Evolutionary conservation across 2,329 filamentous ascomycete species (phyloP).

Genomic region (Aspergillus hortae): DNA sequence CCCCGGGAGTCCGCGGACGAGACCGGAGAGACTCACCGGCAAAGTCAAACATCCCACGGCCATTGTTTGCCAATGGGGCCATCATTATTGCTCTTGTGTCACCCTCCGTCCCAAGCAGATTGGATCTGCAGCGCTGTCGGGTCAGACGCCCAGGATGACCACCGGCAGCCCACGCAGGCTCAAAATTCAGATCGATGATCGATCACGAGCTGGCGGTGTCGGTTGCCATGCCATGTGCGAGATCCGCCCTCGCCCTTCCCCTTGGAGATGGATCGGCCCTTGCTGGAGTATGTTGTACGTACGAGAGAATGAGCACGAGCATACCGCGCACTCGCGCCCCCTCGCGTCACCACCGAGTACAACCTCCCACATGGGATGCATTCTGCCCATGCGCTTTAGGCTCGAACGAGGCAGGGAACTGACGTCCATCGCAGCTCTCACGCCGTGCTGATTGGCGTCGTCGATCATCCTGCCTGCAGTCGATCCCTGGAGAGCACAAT

Average conservation of each 20-base stretch:
- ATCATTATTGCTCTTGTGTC: background rate
- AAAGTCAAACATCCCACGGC: background rate
- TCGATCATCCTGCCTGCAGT: background rate
- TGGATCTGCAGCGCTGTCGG: background rate
- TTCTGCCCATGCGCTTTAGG: background rate
- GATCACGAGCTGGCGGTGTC: background rate
- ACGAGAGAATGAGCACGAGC: background rate
- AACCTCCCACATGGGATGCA: background rate
- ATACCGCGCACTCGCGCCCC: background rate
- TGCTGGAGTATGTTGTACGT: too few species aligned
- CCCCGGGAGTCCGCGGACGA: background rate
- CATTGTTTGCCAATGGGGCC: background rate
- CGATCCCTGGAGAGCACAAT: constrained; percentile 1
- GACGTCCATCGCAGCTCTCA: background rate
- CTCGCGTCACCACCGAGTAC: background rate
- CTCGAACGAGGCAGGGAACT: background rate
- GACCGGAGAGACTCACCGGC: background rate
- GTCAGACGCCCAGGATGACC: background rate
- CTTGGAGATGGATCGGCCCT: too few species aligned
- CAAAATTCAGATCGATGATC: background rate
- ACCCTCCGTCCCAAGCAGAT: background rate
- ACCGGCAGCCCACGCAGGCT: background rate
- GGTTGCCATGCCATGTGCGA: too few species aligned
- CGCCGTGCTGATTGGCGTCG: background rate
- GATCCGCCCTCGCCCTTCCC: too few species aligned